Percentiles rank a stretch among this genome's conserved stretches.
These are phyloP conservation scores for Aspergillus cavernicola DNA, from an alignment of 495 filamentous ascomycete genomes.

Conservation along the genomic window DNA sequence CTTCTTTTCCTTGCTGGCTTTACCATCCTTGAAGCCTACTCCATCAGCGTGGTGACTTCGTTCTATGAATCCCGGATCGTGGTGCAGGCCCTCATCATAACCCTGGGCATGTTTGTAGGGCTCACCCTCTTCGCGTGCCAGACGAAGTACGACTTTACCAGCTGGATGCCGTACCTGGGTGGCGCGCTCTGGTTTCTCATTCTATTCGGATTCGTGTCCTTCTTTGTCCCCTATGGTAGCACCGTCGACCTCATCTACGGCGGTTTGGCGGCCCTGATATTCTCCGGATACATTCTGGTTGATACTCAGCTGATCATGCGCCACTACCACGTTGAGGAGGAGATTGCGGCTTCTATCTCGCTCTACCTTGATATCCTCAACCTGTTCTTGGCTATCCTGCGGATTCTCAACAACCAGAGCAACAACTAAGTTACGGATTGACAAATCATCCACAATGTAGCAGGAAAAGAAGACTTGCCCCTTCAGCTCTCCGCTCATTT, in stretches of 20 bases:
- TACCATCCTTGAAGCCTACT: conserved; percentile 90
- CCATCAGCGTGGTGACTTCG: conserved; percentile 83
- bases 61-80: conserved; percentile 81
- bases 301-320: conserved; percentile 95
- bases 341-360: conserved; percentile 93
- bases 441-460: background rate
- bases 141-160: conserved; percentile 96
- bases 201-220: conserved; percentile 84
- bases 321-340: conserved; percentile 96
- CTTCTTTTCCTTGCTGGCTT: conserved; percentile 89
- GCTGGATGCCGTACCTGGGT: conserved; percentile 94
- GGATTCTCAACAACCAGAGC: conserved; percentile 83
- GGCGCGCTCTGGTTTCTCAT: conserved; percentile 85
- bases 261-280: conserved; percentile 75
- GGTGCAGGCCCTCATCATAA: conserved; percentile 84
- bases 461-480: no score
- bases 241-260: conserved; percentile 81
- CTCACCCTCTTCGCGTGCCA: conserved; percentile 95
- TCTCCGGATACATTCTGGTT: conserved; percentile 89
- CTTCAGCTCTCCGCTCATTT: no score
- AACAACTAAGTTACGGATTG: conserved; percentile 60
- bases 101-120: conserved; percentile 87
- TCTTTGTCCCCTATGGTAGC: conserved; percentile 76
- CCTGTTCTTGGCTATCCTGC: conserved; percentile 86
- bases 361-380: conserved; percentile 97